A percentile compares a stretch with the other conserved stretches of the same genome.
phyloP scores from a whole-genome alignment of 768 basidiomycete genomes.

The Austroboletus festivus region DNA sequence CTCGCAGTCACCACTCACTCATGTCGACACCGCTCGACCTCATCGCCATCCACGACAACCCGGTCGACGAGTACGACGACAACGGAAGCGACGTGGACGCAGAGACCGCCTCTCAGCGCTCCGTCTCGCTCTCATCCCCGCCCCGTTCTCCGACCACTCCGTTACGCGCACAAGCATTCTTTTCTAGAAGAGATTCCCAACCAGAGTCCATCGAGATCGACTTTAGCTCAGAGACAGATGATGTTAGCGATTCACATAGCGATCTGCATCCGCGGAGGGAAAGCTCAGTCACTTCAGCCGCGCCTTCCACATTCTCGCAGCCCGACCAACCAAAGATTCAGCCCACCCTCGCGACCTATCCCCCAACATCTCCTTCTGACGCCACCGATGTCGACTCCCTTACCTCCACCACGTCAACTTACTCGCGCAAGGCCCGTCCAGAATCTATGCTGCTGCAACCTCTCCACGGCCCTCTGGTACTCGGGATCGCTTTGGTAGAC shows the following conservation, averaged over 20 bases:
- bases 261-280: slow-evolving; percentile 34
- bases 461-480: slow-evolving; percentile 54
- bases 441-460: slow-evolving; percentile 73
- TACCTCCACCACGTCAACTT: slow-evolving; percentile 56
- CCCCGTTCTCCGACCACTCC: slow-evolving; percentile 43
- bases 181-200: slow-evolving; percentile 42
- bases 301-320: slow-evolving; percentile 39
- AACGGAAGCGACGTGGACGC: slow-evolving; percentile 55
- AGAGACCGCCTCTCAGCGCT: slow-evolving; percentile 77
- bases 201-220: slow-evolving; percentile 53
- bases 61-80: slow-evolving; percentile 8
- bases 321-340: slow-evolving; percentile 37
- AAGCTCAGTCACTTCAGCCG: slow-evolving; percentile 50
- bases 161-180: slow-evolving; percentile 25
- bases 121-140: slow-evolving; percentile 71
- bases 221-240: slow-evolving; percentile 52
- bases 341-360: slow-evolving; percentile 50
- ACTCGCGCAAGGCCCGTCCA: slow-evolving; percentile 66
- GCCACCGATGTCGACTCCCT: slow-evolving; percentile 55
- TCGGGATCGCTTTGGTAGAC: slow-evolving; percentile 90
- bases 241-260: slow-evolving; percentile 47
- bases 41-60: neutral
- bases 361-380: slow-evolving; percentile 46
- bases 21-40: slow-evolving; percentile 3
- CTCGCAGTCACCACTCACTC: no score